phyloP scores from a whole-genome alignment of 139 green algal genomes.

The Chlamydomonas sp. region DNA sequence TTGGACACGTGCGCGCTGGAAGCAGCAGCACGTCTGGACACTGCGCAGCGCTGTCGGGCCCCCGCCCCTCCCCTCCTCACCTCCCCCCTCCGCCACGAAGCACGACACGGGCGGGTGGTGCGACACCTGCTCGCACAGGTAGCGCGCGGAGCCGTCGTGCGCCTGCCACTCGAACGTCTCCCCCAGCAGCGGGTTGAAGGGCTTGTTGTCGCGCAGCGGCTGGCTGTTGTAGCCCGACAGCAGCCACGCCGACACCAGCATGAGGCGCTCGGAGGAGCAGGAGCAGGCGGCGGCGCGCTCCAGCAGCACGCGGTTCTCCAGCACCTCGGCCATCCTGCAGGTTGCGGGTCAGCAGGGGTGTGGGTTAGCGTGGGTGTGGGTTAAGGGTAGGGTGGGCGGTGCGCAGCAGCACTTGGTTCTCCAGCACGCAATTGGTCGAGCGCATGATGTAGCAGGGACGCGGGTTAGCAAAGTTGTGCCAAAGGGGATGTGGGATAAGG shows the following conservation, averaged over 20 bases:
- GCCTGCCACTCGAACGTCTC: constrained; percentile 93
- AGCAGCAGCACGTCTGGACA: not conserved
- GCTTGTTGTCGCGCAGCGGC: constrained; percentile 69
- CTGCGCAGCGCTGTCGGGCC: not conserved
- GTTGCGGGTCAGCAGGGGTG: not conserved
- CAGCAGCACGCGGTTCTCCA: constrained; percentile 70
- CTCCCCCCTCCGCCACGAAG: constrained; percentile 73
- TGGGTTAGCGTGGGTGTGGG: not conserved
- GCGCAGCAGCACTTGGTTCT: not conserved
- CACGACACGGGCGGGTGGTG: constrained; percentile 84
- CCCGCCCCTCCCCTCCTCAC: not conserved
- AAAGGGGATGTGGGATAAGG: no score
- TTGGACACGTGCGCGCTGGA: constrained; percentile 21
- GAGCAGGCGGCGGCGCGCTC: constrained; percentile 43
- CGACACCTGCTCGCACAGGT: constrained; percentile 75
- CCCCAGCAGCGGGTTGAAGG: constrained; percentile 92
- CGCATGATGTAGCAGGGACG: no score
- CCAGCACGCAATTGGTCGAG: not conserved
- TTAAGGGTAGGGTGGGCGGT: not conserved
- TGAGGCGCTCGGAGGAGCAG: constrained; percentile 71
- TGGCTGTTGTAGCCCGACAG: constrained; percentile 63
- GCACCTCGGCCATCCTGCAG: constrained; percentile 51
- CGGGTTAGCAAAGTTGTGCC: no score
- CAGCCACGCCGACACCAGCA: constrained; percentile 71
- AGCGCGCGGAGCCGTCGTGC: constrained; percentile 29